Percentiles rank a stretch among this genome's conserved stretches.
These are phyloP conservation scores for Apiospora marii DNA, from an alignment of 2,329 filamentous ascomycete genomes.

Conservation along the genomic window DNA sequence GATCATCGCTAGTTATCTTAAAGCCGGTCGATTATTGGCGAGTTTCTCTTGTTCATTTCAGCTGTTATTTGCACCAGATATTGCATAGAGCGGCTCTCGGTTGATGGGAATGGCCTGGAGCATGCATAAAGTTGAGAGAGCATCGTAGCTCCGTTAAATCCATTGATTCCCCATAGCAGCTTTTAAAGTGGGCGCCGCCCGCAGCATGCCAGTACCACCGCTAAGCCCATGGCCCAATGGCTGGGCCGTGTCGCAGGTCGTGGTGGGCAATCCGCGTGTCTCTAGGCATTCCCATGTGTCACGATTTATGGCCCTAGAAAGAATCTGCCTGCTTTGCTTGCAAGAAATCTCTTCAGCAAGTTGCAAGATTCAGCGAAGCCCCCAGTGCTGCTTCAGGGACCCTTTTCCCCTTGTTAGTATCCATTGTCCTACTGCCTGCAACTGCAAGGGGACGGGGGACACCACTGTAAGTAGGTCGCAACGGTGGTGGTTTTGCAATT, in stretches of 20 bases:
- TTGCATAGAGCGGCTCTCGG: slow-evolving; percentile 3
- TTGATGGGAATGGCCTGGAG: background rate
- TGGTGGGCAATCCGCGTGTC: slow-evolving; percentile 7
- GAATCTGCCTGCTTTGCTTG: background rate
- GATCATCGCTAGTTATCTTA: background rate
- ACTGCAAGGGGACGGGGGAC: background rate
- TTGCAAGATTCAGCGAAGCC: background rate
- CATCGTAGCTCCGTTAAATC: background rate
- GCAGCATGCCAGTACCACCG: background rate
- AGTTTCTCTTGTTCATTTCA: background rate
- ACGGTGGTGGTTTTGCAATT: background rate
- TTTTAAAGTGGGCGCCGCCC: background rate
- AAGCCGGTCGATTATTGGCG: background rate
- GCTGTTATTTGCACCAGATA: background rate
- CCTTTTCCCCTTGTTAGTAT: background rate
- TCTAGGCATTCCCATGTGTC: slow-evolving; percentile 1
- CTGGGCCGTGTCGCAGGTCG: slow-evolving; percentile 11
- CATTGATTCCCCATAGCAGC: background rate
- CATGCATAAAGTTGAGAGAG: background rate
- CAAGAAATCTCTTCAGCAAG: slow-evolving; percentile 19
- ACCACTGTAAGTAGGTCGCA: background rate
- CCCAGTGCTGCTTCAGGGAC: background rate
- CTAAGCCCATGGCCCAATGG: slow-evolving; percentile 2
- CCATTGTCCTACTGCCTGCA: background rate
- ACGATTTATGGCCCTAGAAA: slow-evolving; percentile 19